Conservation (phyloP, 768 basidiomycete species). For the Leccinellum luteum region DNA sequence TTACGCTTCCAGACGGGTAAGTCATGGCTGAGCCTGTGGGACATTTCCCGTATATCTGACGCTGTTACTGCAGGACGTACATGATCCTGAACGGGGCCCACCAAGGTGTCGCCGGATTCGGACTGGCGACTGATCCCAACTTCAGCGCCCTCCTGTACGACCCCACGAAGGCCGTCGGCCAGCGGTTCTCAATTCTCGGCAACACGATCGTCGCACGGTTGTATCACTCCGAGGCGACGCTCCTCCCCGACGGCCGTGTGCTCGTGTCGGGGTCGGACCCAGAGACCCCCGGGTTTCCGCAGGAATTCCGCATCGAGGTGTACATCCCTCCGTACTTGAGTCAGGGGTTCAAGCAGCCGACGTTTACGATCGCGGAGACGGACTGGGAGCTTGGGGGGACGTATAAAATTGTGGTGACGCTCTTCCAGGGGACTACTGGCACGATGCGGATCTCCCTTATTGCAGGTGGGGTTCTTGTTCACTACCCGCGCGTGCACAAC, state of each 20-base stretch:
- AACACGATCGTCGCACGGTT: conserved; percentile 70
- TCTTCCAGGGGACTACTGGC: conserved; percentile 39
- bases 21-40: background rate
- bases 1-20: conserved; percentile 50
- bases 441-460: conserved; percentile 62
- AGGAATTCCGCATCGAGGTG: conserved; percentile 76
- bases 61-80: conserved; percentile 54
- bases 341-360: conserved; percentile 59
- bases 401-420: conserved; percentile 50
- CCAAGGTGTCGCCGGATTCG: conserved; percentile 72
- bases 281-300: conserved; percentile 55
- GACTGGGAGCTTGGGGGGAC: conserved; percentile 62
- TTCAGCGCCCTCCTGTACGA: conserved; percentile 67
- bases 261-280: conserved; percentile 78
- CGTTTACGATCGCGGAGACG: conserved; percentile 51
- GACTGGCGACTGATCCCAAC: conserved; percentile 63
- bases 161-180: conserved; percentile 53
- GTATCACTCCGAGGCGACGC: conserved; percentile 76
- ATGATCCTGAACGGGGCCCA: conserved; percentile 75
- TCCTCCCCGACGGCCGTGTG: conserved; percentile 73
- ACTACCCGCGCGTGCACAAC: background rate
- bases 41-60: background rate
- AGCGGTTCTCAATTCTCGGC: conserved; percentile 64
- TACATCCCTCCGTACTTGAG: conserved; percentile 88
- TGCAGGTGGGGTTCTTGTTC: conserved; percentile 47